Evolutionary conservation across 108 stramenopile species (phyloP).

Genomic region (Nitzschia sp.): DNA sequence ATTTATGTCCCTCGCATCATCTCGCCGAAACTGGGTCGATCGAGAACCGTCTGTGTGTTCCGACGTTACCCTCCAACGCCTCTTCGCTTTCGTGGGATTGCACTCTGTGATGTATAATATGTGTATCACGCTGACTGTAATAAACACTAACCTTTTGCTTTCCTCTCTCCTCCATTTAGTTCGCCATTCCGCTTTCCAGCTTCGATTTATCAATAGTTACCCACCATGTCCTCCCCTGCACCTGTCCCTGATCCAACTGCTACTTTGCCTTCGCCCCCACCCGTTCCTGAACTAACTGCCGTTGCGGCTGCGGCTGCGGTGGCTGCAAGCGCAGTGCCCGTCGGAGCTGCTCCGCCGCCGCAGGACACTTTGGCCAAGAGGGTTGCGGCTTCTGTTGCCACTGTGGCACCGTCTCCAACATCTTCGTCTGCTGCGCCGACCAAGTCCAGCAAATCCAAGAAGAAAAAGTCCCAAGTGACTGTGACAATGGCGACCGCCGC

Average conservation of each 20-base stretch:
- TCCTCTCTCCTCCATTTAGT: not conserved
- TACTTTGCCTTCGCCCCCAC: not conserved
- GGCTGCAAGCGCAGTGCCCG: not conserved
- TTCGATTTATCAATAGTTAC: not conserved
- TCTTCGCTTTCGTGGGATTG: not conserved
- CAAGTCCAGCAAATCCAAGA: slow-evolving; percentile 43
- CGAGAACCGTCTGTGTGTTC: too few species aligned
- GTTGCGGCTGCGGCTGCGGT: not conserved
- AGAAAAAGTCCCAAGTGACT: slow-evolving; percentile 35
- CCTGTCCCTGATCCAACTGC: slow-evolving; percentile 30
- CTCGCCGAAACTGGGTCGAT: too few species aligned
- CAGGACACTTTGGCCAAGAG: not conserved
- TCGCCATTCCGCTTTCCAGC: not conserved
- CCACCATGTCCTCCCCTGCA: slow-evolving; percentile 19
- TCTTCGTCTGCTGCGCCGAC: not conserved
- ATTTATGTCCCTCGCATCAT: too few species aligned
- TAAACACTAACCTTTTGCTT: not conserved
- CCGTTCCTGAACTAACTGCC: not conserved
- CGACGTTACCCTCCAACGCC: not conserved
- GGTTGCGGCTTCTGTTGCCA: not conserved
- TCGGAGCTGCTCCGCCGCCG: not conserved
- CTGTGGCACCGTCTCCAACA: not conserved
- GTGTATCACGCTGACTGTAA: too few species aligned
- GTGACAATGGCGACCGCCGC: slow-evolving; percentile 46
- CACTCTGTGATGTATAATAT: too few species aligned